Evolutionary conservation across 108 stramenopile species (phyloP).

Genomic region (Skeletonema tropicum): DNA sequence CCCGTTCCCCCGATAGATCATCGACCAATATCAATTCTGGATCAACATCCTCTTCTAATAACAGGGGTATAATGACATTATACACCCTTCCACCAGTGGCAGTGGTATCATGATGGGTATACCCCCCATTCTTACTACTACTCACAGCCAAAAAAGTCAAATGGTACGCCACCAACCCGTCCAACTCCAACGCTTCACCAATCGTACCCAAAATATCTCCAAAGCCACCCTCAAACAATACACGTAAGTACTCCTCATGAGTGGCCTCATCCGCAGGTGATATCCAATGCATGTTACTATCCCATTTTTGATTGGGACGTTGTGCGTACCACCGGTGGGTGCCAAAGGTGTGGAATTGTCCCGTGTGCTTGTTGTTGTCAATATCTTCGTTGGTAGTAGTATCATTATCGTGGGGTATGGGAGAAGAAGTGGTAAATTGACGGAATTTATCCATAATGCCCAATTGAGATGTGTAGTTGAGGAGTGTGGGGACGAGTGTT

Average conservation of each 20-base stretch:
- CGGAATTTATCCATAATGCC: slow-evolving; percentile 47
- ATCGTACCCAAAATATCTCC: slow-evolving; percentile 53
- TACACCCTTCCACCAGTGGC: slow-evolving; percentile 49
- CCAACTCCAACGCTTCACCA: slow-evolving; percentile 46
- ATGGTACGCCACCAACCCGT: slow-evolving; percentile 54
- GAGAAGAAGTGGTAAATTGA: slow-evolving; percentile 9
- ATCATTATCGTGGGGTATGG: background rate
- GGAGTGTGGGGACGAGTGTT: slow-evolving; percentile 22
- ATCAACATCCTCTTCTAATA: slow-evolving; percentile 45
- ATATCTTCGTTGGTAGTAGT: background rate
- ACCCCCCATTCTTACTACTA: slow-evolving; percentile 26
- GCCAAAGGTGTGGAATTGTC: slow-evolving; percentile 3
- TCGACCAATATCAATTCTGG: background rate
- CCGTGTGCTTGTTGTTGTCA: background rate
- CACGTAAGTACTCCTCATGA: slow-evolving; percentile 44
- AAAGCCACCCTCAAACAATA: slow-evolving; percentile 49
- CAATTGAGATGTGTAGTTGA: slow-evolving; percentile 33
- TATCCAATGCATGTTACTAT: slow-evolving; percentile 61
- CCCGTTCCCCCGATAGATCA: slow-evolving; percentile 1
- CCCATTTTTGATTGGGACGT: slow-evolving; percentile 40
- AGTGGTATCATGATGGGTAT: slow-evolving; percentile 43
- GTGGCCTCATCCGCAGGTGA: slow-evolving; percentile 47
- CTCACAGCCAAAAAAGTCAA: slow-evolving; percentile 58
- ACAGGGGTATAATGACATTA: slow-evolving; percentile 68
- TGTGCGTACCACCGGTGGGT: slow-evolving; percentile 16